Base-by-base conservation (phyloP, 2,329 filamentous ascomycete genomes). In the Didymella arachidicola region DNA sequence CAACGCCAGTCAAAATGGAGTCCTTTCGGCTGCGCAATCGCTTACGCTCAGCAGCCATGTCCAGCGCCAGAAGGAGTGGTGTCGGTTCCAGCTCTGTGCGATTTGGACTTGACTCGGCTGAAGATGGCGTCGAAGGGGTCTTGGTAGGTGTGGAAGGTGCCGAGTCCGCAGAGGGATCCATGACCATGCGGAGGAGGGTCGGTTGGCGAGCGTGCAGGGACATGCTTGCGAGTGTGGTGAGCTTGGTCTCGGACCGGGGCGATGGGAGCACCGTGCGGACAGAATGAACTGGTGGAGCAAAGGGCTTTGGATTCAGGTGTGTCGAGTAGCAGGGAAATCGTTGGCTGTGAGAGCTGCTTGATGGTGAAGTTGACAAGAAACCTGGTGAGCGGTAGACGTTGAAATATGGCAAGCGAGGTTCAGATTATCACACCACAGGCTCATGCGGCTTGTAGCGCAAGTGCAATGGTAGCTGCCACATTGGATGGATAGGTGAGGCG, bases 161-260 rank as follows among this genome's bases (percentile, higher is more conserved):
- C 3, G 50, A 29, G 38, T 38, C 39, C 12, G 27, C 26, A 19
- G 47, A 39, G n/a, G 39, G 41, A 12, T 46, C 32, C 39, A 49
- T 51, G 19, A 59, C 50, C 56, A 59, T 59, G 50, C 56, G 51
- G 18, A 59, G 56, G 11, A 59, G 56, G 5, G 56, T 59, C 19
- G 56, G 56, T 43, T 59, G 56, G 34, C 56, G 56, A 26, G 56
- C 22, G 30, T 48, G 30, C 8, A 50, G 50, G 10, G 56, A 50
- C 56, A 59, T 58, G 18, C 32, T 45, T 49, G 18, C 8, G 32
- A n/a, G 44, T 25, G n/a, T 1, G 26, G 16, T 7, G 16, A 29
- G 26, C 22, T 32, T 30, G 19, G 14, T 18, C 5, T 29, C 25
- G 4, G 11, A 18, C 7, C 12, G 14, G 29, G 12, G 16, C 19